These are phyloP conservation scores for Dacryopinax spathularia DNA, from an alignment of 768 basidiomycete genomes.

Conservation along the genomic window DNA sequence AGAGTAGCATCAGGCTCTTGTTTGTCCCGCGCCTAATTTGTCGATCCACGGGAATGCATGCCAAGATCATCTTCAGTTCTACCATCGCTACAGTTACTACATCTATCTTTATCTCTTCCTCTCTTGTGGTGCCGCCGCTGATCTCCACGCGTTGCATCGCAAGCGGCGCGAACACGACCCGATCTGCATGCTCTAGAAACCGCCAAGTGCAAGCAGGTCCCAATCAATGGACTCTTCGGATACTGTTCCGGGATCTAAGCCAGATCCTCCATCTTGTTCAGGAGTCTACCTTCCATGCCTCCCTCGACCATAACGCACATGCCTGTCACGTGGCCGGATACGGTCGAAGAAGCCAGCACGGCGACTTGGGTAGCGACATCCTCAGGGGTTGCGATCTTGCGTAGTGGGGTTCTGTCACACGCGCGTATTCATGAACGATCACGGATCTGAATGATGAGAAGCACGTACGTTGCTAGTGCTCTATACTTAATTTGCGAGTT, in stretches of 20 bases:
- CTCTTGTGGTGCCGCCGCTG: too few species aligned
- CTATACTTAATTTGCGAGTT: constrained; percentile 41
- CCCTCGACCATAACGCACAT: constrained; percentile 58
- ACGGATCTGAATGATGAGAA: background rate
- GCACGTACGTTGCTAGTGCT: constrained; percentile 51
- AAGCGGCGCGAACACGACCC: too few species aligned
- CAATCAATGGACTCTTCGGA: constrained; percentile 1
- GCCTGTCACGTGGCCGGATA: constrained; percentile 60
- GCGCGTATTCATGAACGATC: background rate
- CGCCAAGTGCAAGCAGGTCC: background rate
- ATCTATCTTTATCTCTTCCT: too few species aligned
- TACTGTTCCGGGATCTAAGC: constrained; percentile 2
- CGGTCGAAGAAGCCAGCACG: constrained; percentile 40
- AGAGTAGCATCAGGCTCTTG: too few species aligned
- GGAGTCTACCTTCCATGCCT: constrained; percentile 60
- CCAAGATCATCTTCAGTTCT: too few species aligned
- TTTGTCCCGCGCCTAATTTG: too few species aligned
- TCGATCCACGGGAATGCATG: too few species aligned
- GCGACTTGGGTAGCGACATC: constrained; percentile 56
- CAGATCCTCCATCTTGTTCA: constrained; percentile 31
- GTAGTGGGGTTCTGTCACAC: constrained; percentile 44
- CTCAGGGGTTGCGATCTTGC: constrained; percentile 45
- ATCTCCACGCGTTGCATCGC: too few species aligned
- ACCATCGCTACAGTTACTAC: too few species aligned
- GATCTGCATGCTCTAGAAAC: background rate